Percentiles rank a stretch among this genome's conserved stretches.
phyloP scores from a whole-genome alignment of 2,329 filamentous ascomycete species.

The Eutypa lata region DNA sequence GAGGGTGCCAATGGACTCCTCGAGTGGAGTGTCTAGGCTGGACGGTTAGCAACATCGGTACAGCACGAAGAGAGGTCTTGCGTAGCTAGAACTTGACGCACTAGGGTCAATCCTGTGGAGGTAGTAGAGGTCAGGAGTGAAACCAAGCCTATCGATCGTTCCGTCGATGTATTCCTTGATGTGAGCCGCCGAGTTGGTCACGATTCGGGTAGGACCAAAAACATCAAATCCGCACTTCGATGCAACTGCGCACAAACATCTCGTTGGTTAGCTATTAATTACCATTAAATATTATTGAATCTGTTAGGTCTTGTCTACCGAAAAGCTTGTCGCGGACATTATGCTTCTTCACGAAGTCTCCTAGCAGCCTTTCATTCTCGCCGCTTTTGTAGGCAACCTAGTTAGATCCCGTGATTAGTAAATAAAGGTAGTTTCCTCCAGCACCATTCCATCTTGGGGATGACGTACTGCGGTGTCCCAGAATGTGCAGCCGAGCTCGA shows the following conservation, averaged over 20 bases:
- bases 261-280: background rate
- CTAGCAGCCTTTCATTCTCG: slow-evolving; percentile 47
- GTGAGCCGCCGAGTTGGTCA: slow-evolving; percentile 43
- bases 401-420: too few relatives aligned
- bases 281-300: background rate
- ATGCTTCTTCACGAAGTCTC: slow-evolving; percentile 49
- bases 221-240: slow-evolving; percentile 44
- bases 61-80: too few relatives aligned
- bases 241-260: slow-evolving; percentile 32
- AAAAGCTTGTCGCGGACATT: slow-evolving; percentile 49
- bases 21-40: slow-evolving; percentile 37
- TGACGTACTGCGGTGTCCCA: slow-evolving; percentile 43
- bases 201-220: slow-evolving; percentile 21
- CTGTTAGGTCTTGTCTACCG: slow-evolving; percentile 25
- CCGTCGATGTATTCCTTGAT: slow-evolving; percentile 47
- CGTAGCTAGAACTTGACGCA: slow-evolving; percentile 11
- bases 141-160: slow-evolving; percentile 45
- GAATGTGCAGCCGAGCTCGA: slow-evolving; percentile 44
- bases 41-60: background rate
- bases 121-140: slow-evolving; percentile 43
- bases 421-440: too few relatives aligned
- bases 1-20: slow-evolving; percentile 44
- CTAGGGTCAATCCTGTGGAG: slow-evolving; percentile 43
- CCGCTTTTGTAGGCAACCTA: slow-evolving; percentile 44
- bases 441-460: too few relatives aligned